Percentiles rank a stretch among this genome's conserved stretches.
phyloP scores from a whole-genome alignment of 2,329 filamentous ascomycete species.

The Neofusicoccum cordaticola region DNA sequence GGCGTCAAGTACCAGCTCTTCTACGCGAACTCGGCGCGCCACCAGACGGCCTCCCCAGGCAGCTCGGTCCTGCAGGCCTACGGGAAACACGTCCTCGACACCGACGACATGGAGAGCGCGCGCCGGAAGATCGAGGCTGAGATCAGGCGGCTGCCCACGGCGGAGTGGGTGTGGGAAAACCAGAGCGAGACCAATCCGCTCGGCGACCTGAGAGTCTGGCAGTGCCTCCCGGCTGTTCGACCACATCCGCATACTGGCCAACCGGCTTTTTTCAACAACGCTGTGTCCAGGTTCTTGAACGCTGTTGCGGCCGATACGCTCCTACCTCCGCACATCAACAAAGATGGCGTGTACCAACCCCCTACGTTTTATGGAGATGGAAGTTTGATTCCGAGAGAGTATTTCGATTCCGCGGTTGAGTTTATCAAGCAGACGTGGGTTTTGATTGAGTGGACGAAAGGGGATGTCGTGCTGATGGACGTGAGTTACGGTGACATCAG shows the following conservation, averaged over 20 bases:
- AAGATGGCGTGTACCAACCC: neutral
- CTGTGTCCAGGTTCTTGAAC: constrained; percentile 12
- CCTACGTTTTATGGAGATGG: neutral
- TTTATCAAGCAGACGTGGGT: constrained; percentile 13
- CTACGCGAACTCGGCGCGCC: constrained; percentile 19
- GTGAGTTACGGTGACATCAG: neutral
- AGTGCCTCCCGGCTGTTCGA: constrained; percentile 17
- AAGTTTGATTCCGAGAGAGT: constrained; percentile 14
- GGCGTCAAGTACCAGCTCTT: constrained; percentile 20
- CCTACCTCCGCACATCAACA: constrained; percentile 14
- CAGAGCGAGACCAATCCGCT: neutral
- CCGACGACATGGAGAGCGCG: constrained; percentile 17
- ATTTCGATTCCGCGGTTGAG: constrained; percentile 14
- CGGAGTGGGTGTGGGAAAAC: constrained; percentile 18
- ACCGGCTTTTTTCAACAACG: constrained; percentile 17
- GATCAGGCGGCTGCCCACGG: constrained; percentile 18
- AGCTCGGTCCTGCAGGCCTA: constrained; percentile 20
- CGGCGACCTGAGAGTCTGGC: constrained; percentile 17
- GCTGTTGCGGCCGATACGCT: constrained; percentile 9
- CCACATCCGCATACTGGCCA: neutral
- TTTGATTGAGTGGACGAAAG: constrained; percentile 16
- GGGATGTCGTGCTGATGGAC: constrained; percentile 18
- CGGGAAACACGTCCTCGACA: constrained; percentile 18
- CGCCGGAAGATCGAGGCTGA: constrained; percentile 20
- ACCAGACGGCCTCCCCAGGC: constrained; percentile 17